phyloP scores from a whole-genome alignment of 495 filamentous ascomycete species.

The Mycothermus thermophilus region DNA sequence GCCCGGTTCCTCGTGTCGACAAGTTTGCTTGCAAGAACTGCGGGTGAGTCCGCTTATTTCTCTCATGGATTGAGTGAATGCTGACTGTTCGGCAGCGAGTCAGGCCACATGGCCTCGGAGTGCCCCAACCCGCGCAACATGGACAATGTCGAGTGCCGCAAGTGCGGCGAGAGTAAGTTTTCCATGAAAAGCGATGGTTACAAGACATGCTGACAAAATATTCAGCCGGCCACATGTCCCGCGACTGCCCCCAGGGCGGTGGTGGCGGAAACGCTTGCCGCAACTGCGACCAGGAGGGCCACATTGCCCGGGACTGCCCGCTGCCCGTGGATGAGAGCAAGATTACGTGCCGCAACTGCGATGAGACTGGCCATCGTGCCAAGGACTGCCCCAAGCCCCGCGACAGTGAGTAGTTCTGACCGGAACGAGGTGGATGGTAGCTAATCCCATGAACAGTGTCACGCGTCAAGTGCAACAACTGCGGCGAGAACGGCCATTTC shows the following conservation, averaged over 20 bases:
- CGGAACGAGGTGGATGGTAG: too few species aligned
- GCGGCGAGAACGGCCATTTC: constrained; percentile 63
- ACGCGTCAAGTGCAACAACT: constrained; percentile 63
- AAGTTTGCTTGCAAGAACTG: constrained; percentile 72
- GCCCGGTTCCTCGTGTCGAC: constrained; percentile 37
- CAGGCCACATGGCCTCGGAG: constrained; percentile 28
- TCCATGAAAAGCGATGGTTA: not conserved
- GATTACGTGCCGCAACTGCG: constrained; percentile 65
- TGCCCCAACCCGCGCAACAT: constrained; percentile 50
- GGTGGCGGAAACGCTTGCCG: constrained; percentile 46
- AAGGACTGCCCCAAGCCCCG: constrained; percentile 65
- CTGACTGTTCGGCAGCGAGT: constrained; percentile 18
- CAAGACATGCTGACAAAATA: constrained; percentile 8
- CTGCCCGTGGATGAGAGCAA: constrained; percentile 55
- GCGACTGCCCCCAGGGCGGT: constrained; percentile 56
- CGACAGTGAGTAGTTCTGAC: constrained; percentile 44
- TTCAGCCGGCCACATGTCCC: constrained; percentile 67
- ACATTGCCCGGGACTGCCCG: constrained; percentile 32
- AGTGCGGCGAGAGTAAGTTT: constrained; percentile 52
- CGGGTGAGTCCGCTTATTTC: constrained; percentile 34
- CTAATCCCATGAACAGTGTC: too few species aligned
- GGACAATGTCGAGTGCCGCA: constrained; percentile 63
- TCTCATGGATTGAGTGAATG: not conserved
- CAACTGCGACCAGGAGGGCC: constrained; percentile 56
- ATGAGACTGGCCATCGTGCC: constrained; percentile 51